Base-by-base conservation (phyloP, 1,284 basidiomycete genomes). In the Sanghuangporus weigelae region DNA sequence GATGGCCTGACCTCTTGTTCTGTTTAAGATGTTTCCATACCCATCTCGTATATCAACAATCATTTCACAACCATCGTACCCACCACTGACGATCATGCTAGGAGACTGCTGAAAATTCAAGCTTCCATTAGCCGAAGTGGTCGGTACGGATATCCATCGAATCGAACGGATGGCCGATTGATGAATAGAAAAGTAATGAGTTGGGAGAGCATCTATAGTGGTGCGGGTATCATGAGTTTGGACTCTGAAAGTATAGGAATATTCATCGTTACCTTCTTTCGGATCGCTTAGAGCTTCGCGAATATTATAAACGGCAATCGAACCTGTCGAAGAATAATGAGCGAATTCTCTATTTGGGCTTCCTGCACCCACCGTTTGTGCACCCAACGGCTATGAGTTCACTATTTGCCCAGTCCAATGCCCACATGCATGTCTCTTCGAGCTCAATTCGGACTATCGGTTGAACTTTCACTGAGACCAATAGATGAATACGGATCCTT, bases 361-460 rank as follows among this genome's bases (percentile, higher is more conserved):
- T 26, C n/a, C 35, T 10, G 7, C 7, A 63, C 76, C 59, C 61
- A 93, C 94, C 94, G 68, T 92, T 91, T 1, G 91, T 88, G 38
- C 89, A 87, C 0, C 93, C 93, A 5, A 90, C 82, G 2, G 89
- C 92, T 2, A 97, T 71, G 3, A 88, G 70, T 63, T 89, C 86
- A 64, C 91, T 92, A 67, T 93, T 93, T 1, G 87, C 88, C 93
- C 93, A 96, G 69, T 95, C 93, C 48, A 96, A 78, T 39, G 84
- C 82, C 80, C 84, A 90, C 67, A 85, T 88, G 14, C 81, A 78
- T 0, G 90, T 83, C 62, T 92, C 90, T 63, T 88, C 85, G 1
- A 93, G 73, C 67, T 90, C 84, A 5, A 96, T 81, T 6, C 84
- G 81, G 3, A 94, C 61, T 3, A 89, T 70, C 0, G 93, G 90